Conservation (phyloP, 2,329 filamentous ascomycete species). For the Penicillium rolfsii region DNA sequence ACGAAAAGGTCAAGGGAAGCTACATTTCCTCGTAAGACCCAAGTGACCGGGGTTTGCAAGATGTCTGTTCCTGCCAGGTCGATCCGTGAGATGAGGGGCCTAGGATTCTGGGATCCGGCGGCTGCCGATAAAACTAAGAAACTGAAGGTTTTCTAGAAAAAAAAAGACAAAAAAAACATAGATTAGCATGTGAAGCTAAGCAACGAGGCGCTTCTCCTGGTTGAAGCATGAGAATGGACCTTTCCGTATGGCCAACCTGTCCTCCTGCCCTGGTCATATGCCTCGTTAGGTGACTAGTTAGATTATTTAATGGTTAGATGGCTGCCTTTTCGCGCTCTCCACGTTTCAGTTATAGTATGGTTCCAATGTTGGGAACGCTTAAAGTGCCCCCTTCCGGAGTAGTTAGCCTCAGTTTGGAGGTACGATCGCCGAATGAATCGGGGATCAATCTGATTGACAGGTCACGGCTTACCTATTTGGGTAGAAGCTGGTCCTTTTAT, state of each 20-base stretch:
- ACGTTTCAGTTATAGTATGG: constrained; percentile 14
- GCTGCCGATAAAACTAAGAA: constrained; percentile 23
- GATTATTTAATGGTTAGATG: background rate
- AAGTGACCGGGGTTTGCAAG: background rate
- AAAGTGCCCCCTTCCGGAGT: background rate
- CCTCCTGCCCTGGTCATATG: background rate
- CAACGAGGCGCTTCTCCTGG: background rate
- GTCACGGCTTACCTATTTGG: constrained; percentile 1
- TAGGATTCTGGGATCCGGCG: constrained; percentile 15
- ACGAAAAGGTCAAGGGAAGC: background rate
- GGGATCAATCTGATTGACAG: constrained; percentile 10
- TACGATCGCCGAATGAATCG: background rate
- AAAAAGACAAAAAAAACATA: background rate
- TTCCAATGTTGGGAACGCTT: constrained; percentile 1
- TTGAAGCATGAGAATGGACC: background rate
- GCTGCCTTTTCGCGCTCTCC: constrained; percentile 4
- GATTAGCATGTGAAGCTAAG: constrained; percentile 16
- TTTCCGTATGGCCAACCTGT: background rate
- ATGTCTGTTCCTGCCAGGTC: constrained; percentile 5
- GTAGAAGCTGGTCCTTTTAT: background rate
- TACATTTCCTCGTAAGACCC: background rate
- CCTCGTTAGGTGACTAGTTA: background rate
- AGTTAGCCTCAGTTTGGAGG: background rate
- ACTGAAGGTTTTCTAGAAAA: constrained; percentile 22
- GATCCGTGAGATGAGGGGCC: constrained; percentile 4